Conservation (phyloP, 371 early-diverging fungal genomes). For the Mortierella sp. region DNA sequence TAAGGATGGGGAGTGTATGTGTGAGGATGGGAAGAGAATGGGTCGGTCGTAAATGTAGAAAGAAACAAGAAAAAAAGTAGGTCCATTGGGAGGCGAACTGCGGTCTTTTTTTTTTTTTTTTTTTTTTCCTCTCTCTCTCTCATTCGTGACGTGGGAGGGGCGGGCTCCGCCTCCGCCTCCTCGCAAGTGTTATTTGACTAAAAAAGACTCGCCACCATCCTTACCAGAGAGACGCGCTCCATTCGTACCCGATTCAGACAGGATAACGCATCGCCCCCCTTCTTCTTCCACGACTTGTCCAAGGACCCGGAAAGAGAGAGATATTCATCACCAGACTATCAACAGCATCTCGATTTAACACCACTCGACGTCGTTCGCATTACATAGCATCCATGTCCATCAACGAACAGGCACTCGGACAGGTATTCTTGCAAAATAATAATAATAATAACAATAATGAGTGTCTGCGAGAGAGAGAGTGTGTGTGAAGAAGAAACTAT, state of each 20-base stretch:
- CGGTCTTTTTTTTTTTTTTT: background rate
- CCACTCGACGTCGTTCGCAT: no score
- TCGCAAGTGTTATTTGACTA: background rate
- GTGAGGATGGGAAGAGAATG: background rate
- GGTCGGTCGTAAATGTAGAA: background rate
- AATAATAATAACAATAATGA: no score
- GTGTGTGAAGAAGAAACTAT: background rate
- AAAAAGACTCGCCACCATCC: background rate
- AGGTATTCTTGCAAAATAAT: constrained; percentile 24
- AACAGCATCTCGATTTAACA: no score
- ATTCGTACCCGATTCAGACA: no score
- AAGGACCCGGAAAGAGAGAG: no score
- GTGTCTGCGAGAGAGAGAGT: no score
- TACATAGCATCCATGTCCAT: constrained; percentile 27
- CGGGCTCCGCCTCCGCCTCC: background rate
- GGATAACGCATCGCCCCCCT: no score
- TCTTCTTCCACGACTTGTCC: no score
- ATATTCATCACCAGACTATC: no score
- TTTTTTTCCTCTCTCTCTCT: background rate
- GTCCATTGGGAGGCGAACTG: background rate
- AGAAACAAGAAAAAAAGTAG: background rate
- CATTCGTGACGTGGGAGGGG: constrained; percentile 4
- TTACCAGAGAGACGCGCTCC: no score
- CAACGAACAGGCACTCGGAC: constrained; percentile 51
- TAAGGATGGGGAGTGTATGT: background rate